phyloP scores from a whole-genome alignment of 73 alveolate species.

The Paramecium primaurelia region DNA sequence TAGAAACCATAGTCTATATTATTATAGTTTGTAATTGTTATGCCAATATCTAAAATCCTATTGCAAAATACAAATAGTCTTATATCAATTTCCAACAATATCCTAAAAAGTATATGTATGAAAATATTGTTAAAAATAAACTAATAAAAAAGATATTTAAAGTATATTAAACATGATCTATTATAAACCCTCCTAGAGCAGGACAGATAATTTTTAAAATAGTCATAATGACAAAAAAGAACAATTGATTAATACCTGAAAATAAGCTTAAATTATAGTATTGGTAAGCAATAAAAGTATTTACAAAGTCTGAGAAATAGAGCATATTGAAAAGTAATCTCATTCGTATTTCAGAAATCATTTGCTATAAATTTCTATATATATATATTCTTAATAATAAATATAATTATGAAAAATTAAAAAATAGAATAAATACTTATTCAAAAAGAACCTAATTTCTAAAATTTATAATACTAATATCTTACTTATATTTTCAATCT shows the following conservation, averaged over 20 bases:
- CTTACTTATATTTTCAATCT: no score
- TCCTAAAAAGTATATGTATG: not conserved
- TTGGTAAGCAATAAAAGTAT: not conserved
- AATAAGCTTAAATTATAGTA: not conserved
- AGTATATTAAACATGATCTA: constrained; percentile 15
- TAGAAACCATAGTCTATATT: not conserved
- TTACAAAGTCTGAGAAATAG: not conserved
- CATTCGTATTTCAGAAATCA: not conserved
- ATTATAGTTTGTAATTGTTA: not conserved
- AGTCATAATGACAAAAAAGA: not conserved
- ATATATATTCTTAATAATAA: not conserved
- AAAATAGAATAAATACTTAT: not conserved
- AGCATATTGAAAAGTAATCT: not conserved
- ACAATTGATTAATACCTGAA: not conserved
- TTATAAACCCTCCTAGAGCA: not conserved
- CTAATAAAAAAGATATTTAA: not conserved
- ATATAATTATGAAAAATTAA: not conserved
- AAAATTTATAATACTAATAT: not conserved
- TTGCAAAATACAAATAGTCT: constrained; percentile 8
- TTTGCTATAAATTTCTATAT: not conserved
- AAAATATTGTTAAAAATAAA: not conserved
- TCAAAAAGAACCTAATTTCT: not conserved
- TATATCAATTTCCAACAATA: not conserved
- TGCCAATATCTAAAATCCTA: constrained; percentile 15
- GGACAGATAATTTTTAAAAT: constrained; percentile 14